Evolutionary conservation across 2,329 filamentous ascomycete species (phyloP).

Genomic region (Apiospora aurea): DNA sequence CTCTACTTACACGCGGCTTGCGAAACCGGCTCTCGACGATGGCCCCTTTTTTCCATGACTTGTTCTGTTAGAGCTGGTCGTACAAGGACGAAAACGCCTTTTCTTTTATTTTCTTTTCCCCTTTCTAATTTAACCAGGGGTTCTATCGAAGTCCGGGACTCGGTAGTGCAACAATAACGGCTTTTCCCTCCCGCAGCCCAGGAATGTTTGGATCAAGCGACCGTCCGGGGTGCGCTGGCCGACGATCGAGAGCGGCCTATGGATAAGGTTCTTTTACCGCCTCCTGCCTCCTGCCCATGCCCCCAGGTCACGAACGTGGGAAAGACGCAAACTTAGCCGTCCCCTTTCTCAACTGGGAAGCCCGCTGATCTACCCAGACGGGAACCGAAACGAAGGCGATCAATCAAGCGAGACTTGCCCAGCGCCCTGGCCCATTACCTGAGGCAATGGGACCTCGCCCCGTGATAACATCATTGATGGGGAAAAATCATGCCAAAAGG

Average conservation of each 20-base stretch:
- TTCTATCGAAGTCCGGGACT: constrained; percentile 14
- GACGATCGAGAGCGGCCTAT: constrained; percentile 15
- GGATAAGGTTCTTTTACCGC: constrained; percentile 15
- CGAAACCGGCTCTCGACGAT: neutral
- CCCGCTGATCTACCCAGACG: neutral
- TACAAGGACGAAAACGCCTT: neutral
- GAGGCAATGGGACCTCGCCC: neutral
- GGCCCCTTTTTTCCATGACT: constrained; percentile 11
- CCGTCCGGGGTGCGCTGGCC: neutral
- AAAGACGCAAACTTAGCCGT: neutral
- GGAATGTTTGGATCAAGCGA: constrained; percentile 9
- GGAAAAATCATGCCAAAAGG: constrained; percentile 7
- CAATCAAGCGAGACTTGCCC: constrained; percentile 7
- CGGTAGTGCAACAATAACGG: constrained; percentile 16
- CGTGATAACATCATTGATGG: constrained; percentile 20
- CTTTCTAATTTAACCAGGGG: constrained; percentile 12
- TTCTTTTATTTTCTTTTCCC: neutral
- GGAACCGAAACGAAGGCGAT: neutral
- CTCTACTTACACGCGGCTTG: neutral
- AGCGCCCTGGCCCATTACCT: constrained; percentile 4
- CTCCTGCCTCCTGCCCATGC: neutral
- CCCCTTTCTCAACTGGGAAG: neutral
- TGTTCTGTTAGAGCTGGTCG: constrained; percentile 3
- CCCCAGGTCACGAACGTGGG: constrained; percentile 2
- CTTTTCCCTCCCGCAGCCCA: constrained; percentile 19